Base-by-base conservation (phyloP, 2,329 filamentous ascomycete genomes). In the Alternaria gansuensis region DNA sequence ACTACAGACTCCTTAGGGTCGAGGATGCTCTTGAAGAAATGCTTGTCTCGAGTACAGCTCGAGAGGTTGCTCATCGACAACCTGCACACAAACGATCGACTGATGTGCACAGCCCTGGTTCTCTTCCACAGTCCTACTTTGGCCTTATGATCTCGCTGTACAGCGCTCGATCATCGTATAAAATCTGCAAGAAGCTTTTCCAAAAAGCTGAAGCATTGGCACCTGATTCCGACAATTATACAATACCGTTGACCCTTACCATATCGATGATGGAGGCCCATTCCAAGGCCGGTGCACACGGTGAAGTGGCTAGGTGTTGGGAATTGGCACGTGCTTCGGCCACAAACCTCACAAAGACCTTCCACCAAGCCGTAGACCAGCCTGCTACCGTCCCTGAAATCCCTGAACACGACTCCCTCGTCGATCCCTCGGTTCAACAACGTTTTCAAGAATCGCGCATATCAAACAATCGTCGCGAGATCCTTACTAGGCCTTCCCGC, bases 251-350 rank as follows among this genome's bases (percentile, higher is more conserved):
- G 26, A 82, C 80, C 0, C 84, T 79, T 43, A 68, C 79, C 24
- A 76, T 74, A 5, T 76, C 88, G 8, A 77, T 94, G 57, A 93
- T 97, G 89, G 79, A 83, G 23, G 83, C 87, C 0, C 84, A 90
- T 69, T 79, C 87, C 41, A 79, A 82, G 51, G 84, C 88, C 17
- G 77, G 81, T 37, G 82, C 88, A 23, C 84, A 87, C 64, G 79
- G 84, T 5, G 82, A 85, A 51, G 87, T 94, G 21, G 83, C 86
- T 62, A 76, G 83, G 44, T 87, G 86, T 50, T 97, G 92, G 92
- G 66, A 84, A 1, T 75, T 88, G 26, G 83, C 87, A 2, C 82
- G 89, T 55, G 67, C 80, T 5, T 82, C 83, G 60, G 85, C 84
- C 1, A 78, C 82, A 53, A 76, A 80, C 36, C 67, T 77, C 10